phyloP scores from a whole-genome alignment of 2,329 filamentous ascomycete species.

The Pseudogymnoascus sp. region DNA sequence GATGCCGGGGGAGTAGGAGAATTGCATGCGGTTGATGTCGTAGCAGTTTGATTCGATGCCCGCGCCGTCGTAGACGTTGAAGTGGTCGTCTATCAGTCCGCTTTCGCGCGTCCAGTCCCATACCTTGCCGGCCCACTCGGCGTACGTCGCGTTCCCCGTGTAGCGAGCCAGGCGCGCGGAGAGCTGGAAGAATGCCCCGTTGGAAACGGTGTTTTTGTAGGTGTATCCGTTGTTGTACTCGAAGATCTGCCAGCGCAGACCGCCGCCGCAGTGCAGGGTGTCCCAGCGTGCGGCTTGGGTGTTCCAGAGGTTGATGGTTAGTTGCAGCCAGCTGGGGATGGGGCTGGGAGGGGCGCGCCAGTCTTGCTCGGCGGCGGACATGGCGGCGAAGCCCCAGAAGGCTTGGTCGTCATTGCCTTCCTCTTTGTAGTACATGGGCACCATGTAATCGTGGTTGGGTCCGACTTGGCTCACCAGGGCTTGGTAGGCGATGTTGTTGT shows the following conservation, averaged over 20 bases:
- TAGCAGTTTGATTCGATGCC: slow-evolving; percentile 42
- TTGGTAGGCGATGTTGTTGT: slow-evolving; percentile 50
- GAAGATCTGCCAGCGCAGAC: slow-evolving; percentile 76
- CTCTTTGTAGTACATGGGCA: slow-evolving; percentile 43
- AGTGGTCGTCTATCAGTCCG: slow-evolving; percentile 47
- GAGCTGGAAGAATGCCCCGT: slow-evolving; percentile 76
- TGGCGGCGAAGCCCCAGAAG: slow-evolving; percentile 61
- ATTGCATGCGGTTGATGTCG: slow-evolving; percentile 44
- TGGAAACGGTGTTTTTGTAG: slow-evolving; percentile 77
- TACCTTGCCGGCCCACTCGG: slow-evolving; percentile 57
- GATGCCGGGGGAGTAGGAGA: slow-evolving; percentile 58
- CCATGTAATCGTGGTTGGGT: slow-evolving; percentile 50
- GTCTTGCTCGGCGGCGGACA: slow-evolving; percentile 60
- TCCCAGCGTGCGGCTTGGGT: slow-evolving; percentile 66
- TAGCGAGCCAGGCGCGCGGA: slow-evolving; percentile 65
- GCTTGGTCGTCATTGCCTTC: slow-evolving; percentile 69
- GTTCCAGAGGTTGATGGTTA: slow-evolving; percentile 66
- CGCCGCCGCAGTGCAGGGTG: slow-evolving; percentile 55
- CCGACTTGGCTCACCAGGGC: slow-evolving; percentile 54
- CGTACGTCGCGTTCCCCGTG: slow-evolving; percentile 57
- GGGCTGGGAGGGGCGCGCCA: slow-evolving; percentile 45
- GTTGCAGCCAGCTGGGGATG: slow-evolving; percentile 53
- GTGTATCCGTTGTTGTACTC: slow-evolving; percentile 65
- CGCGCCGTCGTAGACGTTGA: slow-evolving; percentile 55
- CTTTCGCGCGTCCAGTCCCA: slow-evolving; percentile 55